These are phyloP conservation scores for Gastrolobium villosum DNA, from an alignment of 306 rosid species.

Conservation along the genomic window DNA sequence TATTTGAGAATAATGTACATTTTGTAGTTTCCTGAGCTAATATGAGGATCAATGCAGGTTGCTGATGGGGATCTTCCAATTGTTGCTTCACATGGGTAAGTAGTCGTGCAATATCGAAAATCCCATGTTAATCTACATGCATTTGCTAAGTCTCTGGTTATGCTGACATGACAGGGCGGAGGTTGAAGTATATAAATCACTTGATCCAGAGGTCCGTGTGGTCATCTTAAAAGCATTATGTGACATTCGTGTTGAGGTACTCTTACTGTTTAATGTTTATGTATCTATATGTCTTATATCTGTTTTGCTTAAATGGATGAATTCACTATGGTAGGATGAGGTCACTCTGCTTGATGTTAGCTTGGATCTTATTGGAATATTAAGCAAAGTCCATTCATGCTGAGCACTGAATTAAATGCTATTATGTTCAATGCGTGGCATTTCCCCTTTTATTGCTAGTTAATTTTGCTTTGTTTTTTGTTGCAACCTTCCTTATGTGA, in stretches of 20 bases:
- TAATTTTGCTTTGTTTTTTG: neutral
- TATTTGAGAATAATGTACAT: conserved; percentile 42
- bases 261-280: conserved; percentile 10
- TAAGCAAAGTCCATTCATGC: conserved; percentile 31
- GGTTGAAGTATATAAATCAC: conserved; percentile 76
- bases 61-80: conserved; percentile 92
- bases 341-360: conserved; percentile 17
- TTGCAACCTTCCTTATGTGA: conserved; percentile 15
- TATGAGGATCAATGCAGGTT: conserved; percentile 68
- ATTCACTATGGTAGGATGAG: conserved; percentile 17
- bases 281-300: conserved; percentile 23
- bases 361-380: conserved; percentile 37
- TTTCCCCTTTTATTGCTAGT: neutral
- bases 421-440: conserved; percentile 26
- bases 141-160: conserved; percentile 46
- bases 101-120: conserved; percentile 44
- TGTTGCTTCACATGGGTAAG: conserved; percentile 97
- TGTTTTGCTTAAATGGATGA: conserved; percentile 26
- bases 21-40: conserved; percentile 48
- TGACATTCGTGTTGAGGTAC: conserved; percentile 97
- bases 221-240: conserved; percentile 93
- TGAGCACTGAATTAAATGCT: conserved; percentile 23
- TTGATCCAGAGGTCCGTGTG: conserved; percentile 90
- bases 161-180: conserved; percentile 70
- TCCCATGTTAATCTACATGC: conserved; percentile 30